Conservation (phyloP, 306 rosid species). For the Pyrus bretschneideri region DNA sequence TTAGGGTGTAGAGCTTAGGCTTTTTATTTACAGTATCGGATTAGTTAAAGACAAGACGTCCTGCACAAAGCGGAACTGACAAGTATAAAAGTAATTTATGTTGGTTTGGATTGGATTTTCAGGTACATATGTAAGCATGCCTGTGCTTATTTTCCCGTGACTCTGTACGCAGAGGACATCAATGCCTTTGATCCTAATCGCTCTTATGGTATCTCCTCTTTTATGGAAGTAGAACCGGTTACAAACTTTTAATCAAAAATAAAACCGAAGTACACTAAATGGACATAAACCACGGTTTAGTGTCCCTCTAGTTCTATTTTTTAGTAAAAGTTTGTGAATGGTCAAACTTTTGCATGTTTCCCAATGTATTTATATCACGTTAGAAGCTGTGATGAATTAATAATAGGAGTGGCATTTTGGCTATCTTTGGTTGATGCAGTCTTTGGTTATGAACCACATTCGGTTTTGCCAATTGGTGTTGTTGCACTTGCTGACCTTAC, state of each 20-base stretch:
- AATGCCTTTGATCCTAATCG: conserved; percentile 67
- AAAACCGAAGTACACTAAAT: too few species aligned
- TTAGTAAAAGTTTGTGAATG: too few species aligned
- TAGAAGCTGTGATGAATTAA: background rate
- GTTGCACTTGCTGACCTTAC: conserved; percentile 73
- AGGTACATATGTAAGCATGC: conserved; percentile 75
- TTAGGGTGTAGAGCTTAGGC: background rate
- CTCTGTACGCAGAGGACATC: conserved; percentile 71
- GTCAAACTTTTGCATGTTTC: background rate
- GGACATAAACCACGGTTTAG: background rate
- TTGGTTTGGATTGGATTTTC: background rate
- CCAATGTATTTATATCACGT: background rate
- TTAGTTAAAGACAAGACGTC: background rate
- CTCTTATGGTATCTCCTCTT: conserved; percentile 43
- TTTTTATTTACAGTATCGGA: background rate
- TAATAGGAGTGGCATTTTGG: background rate
- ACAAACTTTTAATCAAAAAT: background rate
- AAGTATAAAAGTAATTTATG: background rate
- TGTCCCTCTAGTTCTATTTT: too few species aligned
- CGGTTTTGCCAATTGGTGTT: conserved; percentile 85
- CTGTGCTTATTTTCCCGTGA: conserved; percentile 66
- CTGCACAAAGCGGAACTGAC: background rate
- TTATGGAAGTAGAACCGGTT: too few species aligned
- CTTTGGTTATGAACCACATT: conserved; percentile 92
- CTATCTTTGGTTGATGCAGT: conserved; percentile 37